Base-by-base conservation (phyloP, 345 rosid species). In the Eucalyptus cloeziana region DNA sequence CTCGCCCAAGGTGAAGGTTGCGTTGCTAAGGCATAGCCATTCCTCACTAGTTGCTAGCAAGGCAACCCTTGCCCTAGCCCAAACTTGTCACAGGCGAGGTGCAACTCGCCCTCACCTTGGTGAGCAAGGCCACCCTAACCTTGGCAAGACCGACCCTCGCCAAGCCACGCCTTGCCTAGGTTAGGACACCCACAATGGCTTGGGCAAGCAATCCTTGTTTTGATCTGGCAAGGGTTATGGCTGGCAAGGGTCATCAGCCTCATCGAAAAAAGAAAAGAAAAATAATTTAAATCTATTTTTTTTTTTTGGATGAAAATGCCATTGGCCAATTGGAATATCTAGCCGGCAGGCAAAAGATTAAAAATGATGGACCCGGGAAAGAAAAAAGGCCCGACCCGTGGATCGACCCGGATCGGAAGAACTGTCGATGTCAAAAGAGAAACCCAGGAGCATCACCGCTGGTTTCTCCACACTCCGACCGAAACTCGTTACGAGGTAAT, bases 221-320 rank as follows among this genome's bases (percentile, higher is more conserved):
- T 21, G 25, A 52, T 21, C 10, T 21, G 0, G 1, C 5, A 10
- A 52, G 2, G 58, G 25, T 52, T 21, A 2, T 52, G 25, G 58
- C 0, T 7, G 4, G 1, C 10, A 1, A 52, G 24, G 1, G 58
- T 21, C 1, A 52, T 0, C 0, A 8, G 10, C 58, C 2, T 52
- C 58, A 52, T 2, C 10, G 10, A 19, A 52, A 52, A 19, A 19
- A 16, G 0, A 1, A 51, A 1, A 7, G 8, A 50, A 50, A 2
- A 50, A 50, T 15, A 15, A 15, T 6, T 49, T 49, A 14, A 50
- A 5, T 50, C 6, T 2, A 3, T 40, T 43, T 7, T 43, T 43
- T 7, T 52, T 52, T 52, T 52, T 52, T 52, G 5, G 5, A 52
- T 52, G 58, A 52, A 52, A 52, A 52, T 52, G 25, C 5, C 10